Evolutionary conservation across 495 filamentous ascomycete genomes (phyloP), one percentile per base, ranked within the genome.

Genomic region (Saxophila tyrrhenica): DNA sequence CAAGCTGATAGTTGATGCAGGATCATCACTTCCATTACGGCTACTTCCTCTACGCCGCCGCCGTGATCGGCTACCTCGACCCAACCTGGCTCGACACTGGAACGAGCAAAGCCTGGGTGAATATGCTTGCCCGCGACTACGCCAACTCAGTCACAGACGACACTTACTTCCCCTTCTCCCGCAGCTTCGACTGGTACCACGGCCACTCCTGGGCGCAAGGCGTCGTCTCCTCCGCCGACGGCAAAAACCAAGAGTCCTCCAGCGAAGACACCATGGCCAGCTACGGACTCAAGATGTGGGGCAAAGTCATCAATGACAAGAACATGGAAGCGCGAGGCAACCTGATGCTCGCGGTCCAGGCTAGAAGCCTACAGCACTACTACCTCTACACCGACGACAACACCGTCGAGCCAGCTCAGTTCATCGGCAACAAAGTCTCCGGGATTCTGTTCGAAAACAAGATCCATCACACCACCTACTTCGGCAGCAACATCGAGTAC

Each of bases 381-480:
- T 96, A 94, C 71, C 75, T 95, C 3, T 78, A 92, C 71, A 70
- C 75, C 19, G 72, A 63, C 21, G 67, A 74, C 62, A 95, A 96
- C 65, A 71, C 65, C 2, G 83, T 89, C 50, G 84, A 96, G 57
- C 92, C 92, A 0, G 29, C 74, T 1, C 72, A 84, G 21, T 95
- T 94, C 56, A 78, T 86, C 25, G 76, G 71, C 9, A 98, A 98
- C 70, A 89, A 84, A 65, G 92, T 87, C 15, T 83, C 87, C 5
- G 94, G 92, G 15, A 95, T 98, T 42, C 67, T 97, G 7, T 98
- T 96, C 64, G 92, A 98, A 68, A 97, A 96, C 69, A 98, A 98
- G 68, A 77, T 90, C 43, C 87, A 97, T 65, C 92, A 96, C 67
- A 86, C 84, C 9, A 98, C 92, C 1, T 97, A 92, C 70, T 98